Base-by-base conservation (phyloP, 495 filamentous ascomycete species). In the Durotheca rogersii region DNA sequence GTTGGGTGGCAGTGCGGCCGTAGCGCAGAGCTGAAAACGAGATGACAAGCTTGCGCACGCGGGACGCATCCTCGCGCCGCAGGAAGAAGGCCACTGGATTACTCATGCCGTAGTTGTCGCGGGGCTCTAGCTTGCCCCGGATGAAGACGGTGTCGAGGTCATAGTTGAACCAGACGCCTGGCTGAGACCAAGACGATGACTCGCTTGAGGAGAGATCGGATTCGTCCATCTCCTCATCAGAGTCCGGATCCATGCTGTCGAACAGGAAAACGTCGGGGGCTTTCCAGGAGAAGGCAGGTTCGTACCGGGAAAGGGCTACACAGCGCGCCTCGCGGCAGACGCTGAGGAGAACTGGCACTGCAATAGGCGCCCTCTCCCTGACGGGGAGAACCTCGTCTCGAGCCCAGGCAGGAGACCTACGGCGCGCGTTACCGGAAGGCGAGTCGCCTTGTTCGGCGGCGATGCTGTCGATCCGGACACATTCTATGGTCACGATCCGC, bases 71-170 rank as follows among this genome's bases (percentile, higher is more conserved):
- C 43, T 68, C 61, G 16, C 61, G 53, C 1, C 56, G 48, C 7
- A 73, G 60, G 57, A 72, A 73, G 49, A 73, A 70, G 10, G 62
- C 60, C 68, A 70, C 64, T 17, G 72, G 70, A 40, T 62, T 60
- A 62, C 63, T 68, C 60, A 71, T 68, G 15, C 72, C 72, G 51
- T 68, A 65, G 23, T 47, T 53, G 34, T 71, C 67, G 49, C 60
- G 68, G 7, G 70, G 66, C 61, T 75, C 71, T 0, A 71, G 62
- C 48, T 72, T 69, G 38, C 72, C 70, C 0, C 67, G 46, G 3
- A 75, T 53, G 21, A 70, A 64, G 12, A 75, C 51, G 11, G 62
- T 57, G 62, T 75, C 72, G 7, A 47, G 62, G 17, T 12, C 52
- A 47, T 65, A 71, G 51, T 68, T 64, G 67, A 75, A 75, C 64